Evolutionary conservation across 345 rosid genomes (phyloP).

Genomic region (Garcia nutans): DNA sequence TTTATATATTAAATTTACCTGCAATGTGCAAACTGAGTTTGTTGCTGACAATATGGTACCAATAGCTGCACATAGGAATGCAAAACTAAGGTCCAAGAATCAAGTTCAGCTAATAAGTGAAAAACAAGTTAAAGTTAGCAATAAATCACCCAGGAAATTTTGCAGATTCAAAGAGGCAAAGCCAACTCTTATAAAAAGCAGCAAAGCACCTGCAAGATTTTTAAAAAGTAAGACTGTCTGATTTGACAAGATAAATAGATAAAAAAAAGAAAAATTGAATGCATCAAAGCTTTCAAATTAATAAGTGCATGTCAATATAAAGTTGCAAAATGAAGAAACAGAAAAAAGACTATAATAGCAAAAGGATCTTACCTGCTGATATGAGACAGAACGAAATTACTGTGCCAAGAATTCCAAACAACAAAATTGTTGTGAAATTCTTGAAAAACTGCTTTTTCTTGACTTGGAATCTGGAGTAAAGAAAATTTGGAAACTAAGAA

Average conservation of each 20-base stretch:
- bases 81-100: conserved; percentile 9
- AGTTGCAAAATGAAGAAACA: neutral
- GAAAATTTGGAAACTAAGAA: conserved; percentile 14
- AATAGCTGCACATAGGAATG: conserved; percentile 43
- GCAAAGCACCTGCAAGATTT: conserved; percentile 40
- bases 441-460: conserved; percentile 75
- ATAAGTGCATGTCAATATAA: neutral
- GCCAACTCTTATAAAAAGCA: conserved; percentile 45
- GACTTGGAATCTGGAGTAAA: conserved; percentile 63
- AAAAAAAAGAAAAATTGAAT: neutral
- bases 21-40: conserved; percentile 76
- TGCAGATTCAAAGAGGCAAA: conserved; percentile 36
- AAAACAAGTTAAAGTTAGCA: neutral
- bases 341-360: neutral
- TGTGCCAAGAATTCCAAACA: conserved; percentile 68
- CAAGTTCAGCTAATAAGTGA: neutral
- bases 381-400: conserved; percentile 68
- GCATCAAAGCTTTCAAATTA: neutral
- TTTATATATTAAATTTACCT: conserved; percentile 35
- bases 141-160: conserved; percentile 49
- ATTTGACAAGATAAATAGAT: neutral
- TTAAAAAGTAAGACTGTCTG: conserved; percentile 7
- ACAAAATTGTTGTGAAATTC: conserved; percentile 61
- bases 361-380: conserved; percentile 44
- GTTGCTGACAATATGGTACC: conserved; percentile 79